phyloP scores from a whole-genome alignment of 225 moss, liverwort and hornwort species.

The Physcomitrium patens region DNA sequence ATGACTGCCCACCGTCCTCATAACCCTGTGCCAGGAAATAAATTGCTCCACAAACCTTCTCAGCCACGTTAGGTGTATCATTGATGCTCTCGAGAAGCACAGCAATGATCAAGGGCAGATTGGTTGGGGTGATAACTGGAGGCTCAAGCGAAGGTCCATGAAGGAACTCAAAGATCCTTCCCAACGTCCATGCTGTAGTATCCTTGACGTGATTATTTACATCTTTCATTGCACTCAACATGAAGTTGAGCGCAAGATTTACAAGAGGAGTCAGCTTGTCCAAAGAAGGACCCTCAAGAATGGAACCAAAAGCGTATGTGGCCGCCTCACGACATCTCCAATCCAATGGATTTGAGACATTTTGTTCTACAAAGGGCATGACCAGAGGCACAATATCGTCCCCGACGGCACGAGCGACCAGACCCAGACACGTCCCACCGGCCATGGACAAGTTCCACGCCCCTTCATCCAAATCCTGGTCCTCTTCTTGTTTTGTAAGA shows the following conservation, averaged over 20 bases:
- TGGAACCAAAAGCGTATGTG: conserved; percentile 66
- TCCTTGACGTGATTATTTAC: conserved; percentile 70
- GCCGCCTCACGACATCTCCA: conserved; percentile 66
- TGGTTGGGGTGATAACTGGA: conserved; percentile 53
- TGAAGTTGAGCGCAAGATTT: conserved; percentile 54
- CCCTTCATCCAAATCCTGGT: conserved; percentile 65
- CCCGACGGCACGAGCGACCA: conserved; percentile 70
- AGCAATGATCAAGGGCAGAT: conserved; percentile 44
- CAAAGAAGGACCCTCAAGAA: conserved; percentile 55
- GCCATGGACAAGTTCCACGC: conserved; percentile 69
- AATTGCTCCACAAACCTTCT: conserved; percentile 66
- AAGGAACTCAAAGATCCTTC: conserved; percentile 63
- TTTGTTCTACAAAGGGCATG: conserved; percentile 63
- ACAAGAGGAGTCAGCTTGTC: conserved; percentile 59
- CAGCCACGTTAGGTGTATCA: conserved; percentile 60
- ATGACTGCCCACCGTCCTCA: conserved; percentile 56
- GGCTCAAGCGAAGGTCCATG: conserved; percentile 56
- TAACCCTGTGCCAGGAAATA: conserved; percentile 67
- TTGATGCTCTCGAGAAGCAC: conserved; percentile 62
- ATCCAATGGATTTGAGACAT: conserved; percentile 46
- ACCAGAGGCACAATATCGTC: conserved; percentile 64
- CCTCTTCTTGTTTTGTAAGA: conserved; percentile 64
- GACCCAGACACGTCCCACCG: conserved; percentile 58
- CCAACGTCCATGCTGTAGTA: conserved; percentile 62
- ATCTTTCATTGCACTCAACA: conserved; percentile 65